These are phyloP conservation scores for Plasmodium relictum DNA, from an alignment of 169 alveolate species.

Conservation along the genomic window DNA sequence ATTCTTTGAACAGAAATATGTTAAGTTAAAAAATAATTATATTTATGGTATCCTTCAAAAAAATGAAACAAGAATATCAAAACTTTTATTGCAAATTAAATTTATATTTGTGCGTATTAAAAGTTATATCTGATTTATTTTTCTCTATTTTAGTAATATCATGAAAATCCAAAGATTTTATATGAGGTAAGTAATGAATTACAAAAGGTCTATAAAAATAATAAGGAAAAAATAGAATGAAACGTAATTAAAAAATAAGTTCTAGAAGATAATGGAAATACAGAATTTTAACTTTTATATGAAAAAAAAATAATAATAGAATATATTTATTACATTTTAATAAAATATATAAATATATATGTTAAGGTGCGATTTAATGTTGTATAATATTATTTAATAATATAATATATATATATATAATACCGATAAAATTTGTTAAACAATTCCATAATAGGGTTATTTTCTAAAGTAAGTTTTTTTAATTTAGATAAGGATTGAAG, in stretches of 20 bases:
- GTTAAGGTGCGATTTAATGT: not conserved
- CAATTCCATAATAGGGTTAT: slow-evolving; percentile 52
- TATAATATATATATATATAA: not conserved
- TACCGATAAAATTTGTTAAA: slow-evolving; percentile 60
- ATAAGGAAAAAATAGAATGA: not conserved
- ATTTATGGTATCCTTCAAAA: no score
- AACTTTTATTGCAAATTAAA: slow-evolving; percentile 42
- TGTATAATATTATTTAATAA: no score
- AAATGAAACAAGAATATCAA: no score
- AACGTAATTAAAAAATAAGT: no score
- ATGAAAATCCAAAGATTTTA: slow-evolving; percentile 69
- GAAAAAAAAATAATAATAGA: not conserved
- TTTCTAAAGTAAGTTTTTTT: slow-evolving; percentile 50
- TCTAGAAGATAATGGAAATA: not conserved
- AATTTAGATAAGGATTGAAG: slow-evolving; percentile 28
- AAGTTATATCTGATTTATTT: slow-evolving; percentile 63
- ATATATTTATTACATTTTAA: not conserved
- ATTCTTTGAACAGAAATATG: no score
- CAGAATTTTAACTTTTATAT: not conserved
- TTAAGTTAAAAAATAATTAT: not conserved
- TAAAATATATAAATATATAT: not conserved
- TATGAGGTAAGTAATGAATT: slow-evolving; percentile 74
- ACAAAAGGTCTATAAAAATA: slow-evolving; percentile 26
- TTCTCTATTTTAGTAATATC: slow-evolving; percentile 62
- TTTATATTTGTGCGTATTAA: slow-evolving; percentile 69